Base-by-base conservation (phyloP, 495 filamentous ascomycete genomes). In the Cairneyella variabilis region DNA sequence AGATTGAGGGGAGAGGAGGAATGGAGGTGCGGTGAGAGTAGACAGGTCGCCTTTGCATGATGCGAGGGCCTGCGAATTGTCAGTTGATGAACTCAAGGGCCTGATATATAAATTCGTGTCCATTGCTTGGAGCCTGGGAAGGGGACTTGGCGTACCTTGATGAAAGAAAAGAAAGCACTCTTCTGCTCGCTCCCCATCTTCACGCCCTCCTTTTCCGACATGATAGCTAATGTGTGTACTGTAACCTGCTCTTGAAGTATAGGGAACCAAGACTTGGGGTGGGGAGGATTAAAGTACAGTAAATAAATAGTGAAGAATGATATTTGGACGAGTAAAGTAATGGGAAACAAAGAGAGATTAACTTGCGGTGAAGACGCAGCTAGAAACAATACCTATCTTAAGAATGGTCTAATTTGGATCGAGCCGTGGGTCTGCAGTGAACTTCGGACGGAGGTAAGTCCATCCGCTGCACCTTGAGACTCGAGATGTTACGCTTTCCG, bases 1-100 rank as follows among this genome's bases (percentile, higher is more conserved):
- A 60, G 90, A 95, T 51, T 88, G 96, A 22, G 86, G 83, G 44
- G 89, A 92, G 34, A 97, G 84, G 69, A 98, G 97, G 68, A 97
- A 98, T 10, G 93, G 89, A 32, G 93, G 93, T 18, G 93, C 92
- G 27, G 93, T 97, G 69, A 97, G 75, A 48, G 90, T 90, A 11
- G 92, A 88, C 39, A 98, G 83, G 62, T 98, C 93, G 62, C 95
- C 93, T 71, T 90, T 96, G 76, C 97, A 97, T 17, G 90, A 93
- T 32, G 93, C 89, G 63, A 98, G 90, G 23, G 91, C 95, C 90
- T 95, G 40, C 40, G 22, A 22, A 37, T 9, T 47, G n/a, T 45
- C 7, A 44, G 38, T 50, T n/a, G 25, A 42, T 61, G 16, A 58
- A 53, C 8, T n/a, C n/a, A n/a, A n/a, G n/a, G n/a, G n/a, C n/a